Conservation (phyloP, 768 basidiomycete genomes). For the Leccinum arenicola region DNA sequence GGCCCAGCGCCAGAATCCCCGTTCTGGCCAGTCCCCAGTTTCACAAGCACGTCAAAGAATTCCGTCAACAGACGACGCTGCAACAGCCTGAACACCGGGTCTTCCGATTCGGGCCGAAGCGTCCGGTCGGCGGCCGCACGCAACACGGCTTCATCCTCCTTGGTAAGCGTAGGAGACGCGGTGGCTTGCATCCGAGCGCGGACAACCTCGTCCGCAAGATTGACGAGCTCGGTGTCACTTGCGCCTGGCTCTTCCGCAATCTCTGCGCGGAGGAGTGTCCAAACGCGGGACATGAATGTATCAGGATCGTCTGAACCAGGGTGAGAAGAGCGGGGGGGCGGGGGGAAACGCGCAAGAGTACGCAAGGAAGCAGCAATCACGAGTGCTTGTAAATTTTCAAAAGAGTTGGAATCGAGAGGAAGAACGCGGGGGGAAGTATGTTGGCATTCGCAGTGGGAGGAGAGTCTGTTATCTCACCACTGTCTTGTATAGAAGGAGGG, state of each 20-base stretch:
- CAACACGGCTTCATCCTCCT: constrained; percentile 48
- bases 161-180: constrained; percentile 15
- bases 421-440: constrained; percentile 61
- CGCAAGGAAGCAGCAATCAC: constrained; percentile 61
- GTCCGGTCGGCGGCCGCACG: constrained; percentile 64
- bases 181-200: constrained; percentile 41
- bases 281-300: constrained; percentile 58
- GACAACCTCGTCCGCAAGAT: constrained; percentile 74
- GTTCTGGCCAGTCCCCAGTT: constrained; percentile 3
- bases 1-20: constrained; percentile 12
- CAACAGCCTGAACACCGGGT: constrained; percentile 66
- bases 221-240: constrained; percentile 52
- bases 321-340: constrained; percentile 8
- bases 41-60: constrained; percentile 29
- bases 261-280: constrained; percentile 61
- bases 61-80: constrained; percentile 54
- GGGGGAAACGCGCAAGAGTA: constrained; percentile 48
- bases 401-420: constrained; percentile 54
- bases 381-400: constrained; percentile 64
- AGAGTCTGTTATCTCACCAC: background rate
- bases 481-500: background rate
- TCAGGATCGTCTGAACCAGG: constrained; percentile 10
- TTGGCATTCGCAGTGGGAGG: constrained; percentile 30
- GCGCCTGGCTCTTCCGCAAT: constrained; percentile 38
- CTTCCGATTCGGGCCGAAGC: constrained; percentile 43